Evolutionary conservation across 108 stramenopile species (phyloP), one percentile per base, ranked within the genome.

Genomic region (Fragilariopsis cylindrus): DNA sequence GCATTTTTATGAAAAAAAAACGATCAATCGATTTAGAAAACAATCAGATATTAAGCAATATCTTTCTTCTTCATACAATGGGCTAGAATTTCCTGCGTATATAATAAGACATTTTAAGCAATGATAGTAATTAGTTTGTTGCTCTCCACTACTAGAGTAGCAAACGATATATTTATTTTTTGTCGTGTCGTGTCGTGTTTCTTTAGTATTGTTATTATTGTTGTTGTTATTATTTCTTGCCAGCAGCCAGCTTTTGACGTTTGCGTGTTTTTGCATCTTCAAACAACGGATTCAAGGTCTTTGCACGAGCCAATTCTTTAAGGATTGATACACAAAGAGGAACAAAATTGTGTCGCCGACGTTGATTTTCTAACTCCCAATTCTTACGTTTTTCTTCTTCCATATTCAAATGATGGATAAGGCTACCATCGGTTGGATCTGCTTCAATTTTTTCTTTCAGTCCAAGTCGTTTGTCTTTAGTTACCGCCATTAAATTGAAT

Each of bases 401-500:
- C 19, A 70, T 67, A 56, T 88, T 76, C 57, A 90, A 70, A 30
- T 70, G 70, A 0, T 77, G 76, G 9, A 57, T 70, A 21, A 81
- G 56, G 47, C 73, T 70, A 8, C 19, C 57, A 47, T 58, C 44
- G 45, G n/a, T 55, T 1, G 65, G 49, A n/a, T 45, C 54, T n/a
- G 43, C 62, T 55, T 77, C 76, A 64, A 93, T 52, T 48, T 76
- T 69, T 56, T 74, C 76, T 52, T 86, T 57, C 7, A 96, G 65
- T 30, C 66, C 76, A 19, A 80, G 69, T 6, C 90, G 83, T 40
- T 88, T 77, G 77, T 95, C 91, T 73, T 88, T 82, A 30, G 90
- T 83, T 70, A 98, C 82, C 7, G 96, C 95, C 94, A 99, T 91
- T 43, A 98, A 81, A 81, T 97, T 97, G 78, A 96, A 98, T 80